These are phyloP conservation scores for Samsoniella hepiali DNA, from an alignment of 2,329 filamentous ascomycete species.

Conservation along the genomic window DNA sequence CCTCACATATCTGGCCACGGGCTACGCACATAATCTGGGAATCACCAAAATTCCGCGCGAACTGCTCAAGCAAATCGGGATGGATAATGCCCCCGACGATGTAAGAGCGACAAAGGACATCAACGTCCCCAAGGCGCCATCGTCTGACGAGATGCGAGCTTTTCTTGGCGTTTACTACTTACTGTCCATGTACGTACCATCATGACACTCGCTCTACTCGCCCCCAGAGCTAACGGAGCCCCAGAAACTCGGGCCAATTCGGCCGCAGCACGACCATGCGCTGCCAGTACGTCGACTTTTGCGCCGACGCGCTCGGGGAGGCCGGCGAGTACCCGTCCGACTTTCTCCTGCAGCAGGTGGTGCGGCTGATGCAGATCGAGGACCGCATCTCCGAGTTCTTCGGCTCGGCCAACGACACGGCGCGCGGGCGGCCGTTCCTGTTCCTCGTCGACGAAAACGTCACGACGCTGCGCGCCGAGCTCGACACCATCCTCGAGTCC, in stretches of 20 bases:
- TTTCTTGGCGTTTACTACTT: constrained; percentile 40
- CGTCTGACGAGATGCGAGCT: constrained; percentile 37
- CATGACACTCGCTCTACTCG: neutral
- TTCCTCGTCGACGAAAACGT: constrained; percentile 34
- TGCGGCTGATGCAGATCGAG: constrained; percentile 35
- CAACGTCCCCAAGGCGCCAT: constrained; percentile 25
- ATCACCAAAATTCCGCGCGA: constrained; percentile 27
- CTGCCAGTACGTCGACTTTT: constrained; percentile 33
- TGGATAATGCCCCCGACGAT: constrained; percentile 17
- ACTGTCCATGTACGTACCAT: constrained; percentile 35
- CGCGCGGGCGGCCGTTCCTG: constrained; percentile 29
- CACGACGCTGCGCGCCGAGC: constrained; percentile 31
- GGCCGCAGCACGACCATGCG: constrained; percentile 33
- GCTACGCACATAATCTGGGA: constrained; percentile 40
- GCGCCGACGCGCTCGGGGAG: constrained; percentile 30
- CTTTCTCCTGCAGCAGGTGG: constrained; percentile 32
- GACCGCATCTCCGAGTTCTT: constrained; percentile 35
- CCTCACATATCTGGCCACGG: constrained; percentile 39
- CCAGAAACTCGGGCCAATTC: constrained; percentile 38
- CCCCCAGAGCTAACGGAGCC: constrained; percentile 3
- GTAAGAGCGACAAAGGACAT: constrained; percentile 22
- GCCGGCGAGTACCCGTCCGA: constrained; percentile 29
- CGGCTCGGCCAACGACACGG: constrained; percentile 29
- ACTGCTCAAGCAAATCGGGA: constrained; percentile 18
- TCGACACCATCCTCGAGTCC: constrained; percentile 33